Conservation (phyloP, 2,329 filamentous ascomycete species). For the Botryotinia calthae region DNA sequence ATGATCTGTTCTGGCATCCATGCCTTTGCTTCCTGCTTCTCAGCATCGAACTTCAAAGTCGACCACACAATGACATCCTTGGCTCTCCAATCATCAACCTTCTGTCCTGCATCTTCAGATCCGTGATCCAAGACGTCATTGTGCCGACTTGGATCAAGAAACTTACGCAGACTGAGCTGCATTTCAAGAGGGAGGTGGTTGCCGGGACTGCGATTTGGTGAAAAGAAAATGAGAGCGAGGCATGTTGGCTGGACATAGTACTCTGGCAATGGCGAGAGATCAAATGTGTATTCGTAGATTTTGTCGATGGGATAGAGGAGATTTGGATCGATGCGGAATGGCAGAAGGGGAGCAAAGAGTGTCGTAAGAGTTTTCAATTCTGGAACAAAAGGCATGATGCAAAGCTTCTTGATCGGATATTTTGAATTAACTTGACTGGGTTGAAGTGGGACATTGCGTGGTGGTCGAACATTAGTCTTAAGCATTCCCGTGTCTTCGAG, state of each 20-base stretch:
- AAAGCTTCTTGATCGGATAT: neutral
- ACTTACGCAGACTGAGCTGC: neutral
- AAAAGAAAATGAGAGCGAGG: neutral
- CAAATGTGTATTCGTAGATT: neutral
- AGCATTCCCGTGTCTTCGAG: neutral
- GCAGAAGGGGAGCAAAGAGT: neutral
- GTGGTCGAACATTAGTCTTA: neutral
- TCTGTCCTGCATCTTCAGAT: neutral
- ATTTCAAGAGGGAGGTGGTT: too few relatives aligned
- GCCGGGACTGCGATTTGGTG: neutral
- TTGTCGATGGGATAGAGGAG: neutral
- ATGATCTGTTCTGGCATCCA: neutral
- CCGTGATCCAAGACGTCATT: neutral
- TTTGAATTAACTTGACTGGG: neutral
- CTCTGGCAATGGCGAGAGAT: neutral
- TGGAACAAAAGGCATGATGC: neutral
- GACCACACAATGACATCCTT: neutral
- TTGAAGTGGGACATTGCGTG: neutral
- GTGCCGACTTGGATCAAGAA: neutral
- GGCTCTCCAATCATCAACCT: neutral
- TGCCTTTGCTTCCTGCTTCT: neutral
- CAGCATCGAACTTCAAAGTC: neutral
- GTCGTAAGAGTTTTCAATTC: constrained; percentile 5
- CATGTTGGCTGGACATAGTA: neutral
- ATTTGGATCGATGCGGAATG: neutral